Conservation (phyloP, 176 grass and related monocot genomes). For the Lolium rigidum region DNA sequence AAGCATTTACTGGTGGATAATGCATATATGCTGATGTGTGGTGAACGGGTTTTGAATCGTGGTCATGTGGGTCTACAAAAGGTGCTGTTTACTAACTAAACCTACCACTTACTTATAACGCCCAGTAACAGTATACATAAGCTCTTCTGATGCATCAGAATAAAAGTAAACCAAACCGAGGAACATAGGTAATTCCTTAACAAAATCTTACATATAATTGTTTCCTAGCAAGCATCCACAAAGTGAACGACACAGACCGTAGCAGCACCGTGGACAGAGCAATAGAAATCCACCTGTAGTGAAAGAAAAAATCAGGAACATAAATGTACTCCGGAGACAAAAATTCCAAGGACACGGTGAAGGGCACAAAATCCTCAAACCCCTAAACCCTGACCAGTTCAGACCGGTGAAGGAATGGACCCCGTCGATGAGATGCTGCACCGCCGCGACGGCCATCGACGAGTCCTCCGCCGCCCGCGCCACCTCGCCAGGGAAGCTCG, state of each 20-base stretch:
- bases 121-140: neutral
- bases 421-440: constrained; percentile 54
- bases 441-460: constrained; percentile 28
- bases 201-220: neutral
- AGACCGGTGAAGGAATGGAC: constrained; percentile 52
- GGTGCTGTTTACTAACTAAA: neutral
- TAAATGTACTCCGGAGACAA: neutral
- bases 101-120: neutral
- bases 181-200: neutral
- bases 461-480: constrained; percentile 47
- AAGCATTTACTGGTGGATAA: neutral
- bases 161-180: neutral
- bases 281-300: constrained; percentile 20
- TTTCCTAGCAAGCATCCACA: neutral
- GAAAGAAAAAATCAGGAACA: constrained; percentile 4
- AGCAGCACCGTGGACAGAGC: constrained; percentile 4
- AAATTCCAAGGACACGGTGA: neutral
- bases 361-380: neutral
- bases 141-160: neutral
- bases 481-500: constrained; percentile 50
- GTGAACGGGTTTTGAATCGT: neutral
- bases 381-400: constrained; percentile 51
- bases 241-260: neutral
- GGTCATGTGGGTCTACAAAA: neutral
- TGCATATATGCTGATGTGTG: neutral